phyloP scores from a whole-genome alignment of 805 yeast species.

The Saccharomycopsis sp. region DNA sequence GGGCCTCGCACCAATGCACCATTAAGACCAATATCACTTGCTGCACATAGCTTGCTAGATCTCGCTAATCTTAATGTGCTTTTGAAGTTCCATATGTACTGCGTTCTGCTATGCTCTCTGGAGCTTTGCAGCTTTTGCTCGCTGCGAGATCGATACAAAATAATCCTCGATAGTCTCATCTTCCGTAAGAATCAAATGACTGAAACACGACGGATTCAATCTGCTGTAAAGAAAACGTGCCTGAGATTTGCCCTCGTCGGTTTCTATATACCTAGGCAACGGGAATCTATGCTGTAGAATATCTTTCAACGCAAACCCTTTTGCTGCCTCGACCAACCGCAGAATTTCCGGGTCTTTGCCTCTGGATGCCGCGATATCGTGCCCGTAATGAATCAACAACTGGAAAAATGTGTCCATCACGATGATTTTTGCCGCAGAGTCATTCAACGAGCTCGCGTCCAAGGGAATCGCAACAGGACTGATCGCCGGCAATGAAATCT shows the following conservation, averaged over 20 bases:
- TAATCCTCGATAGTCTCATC: not conserved
- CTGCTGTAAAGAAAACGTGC: constrained; percentile 43
- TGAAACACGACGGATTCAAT: constrained; percentile 31
- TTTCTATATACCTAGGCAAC: constrained; percentile 41
- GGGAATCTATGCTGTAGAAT: constrained; percentile 24
- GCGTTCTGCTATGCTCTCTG: not conserved
- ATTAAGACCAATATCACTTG: too few relatives aligned
- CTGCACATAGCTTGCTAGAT: too few relatives aligned
- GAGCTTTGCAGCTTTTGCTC: not conserved
- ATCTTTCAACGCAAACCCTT: not conserved
- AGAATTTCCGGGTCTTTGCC: constrained; percentile 29
- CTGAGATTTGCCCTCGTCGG: constrained; percentile 45
- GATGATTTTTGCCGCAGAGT: constrained; percentile 18
- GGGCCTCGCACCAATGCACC: too few relatives aligned
- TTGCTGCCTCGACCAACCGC: not conserved
- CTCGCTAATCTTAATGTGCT: too few relatives aligned
- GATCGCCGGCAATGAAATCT: not conserved
- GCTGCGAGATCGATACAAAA: not conserved
- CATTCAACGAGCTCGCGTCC: constrained; percentile 20
- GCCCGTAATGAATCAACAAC: constrained; percentile 24
- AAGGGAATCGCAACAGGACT: constrained; percentile 4
- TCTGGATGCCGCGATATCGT: constrained; percentile 23
- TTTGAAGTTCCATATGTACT: too few relatives aligned
- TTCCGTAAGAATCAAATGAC: not conserved
- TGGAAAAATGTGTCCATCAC: constrained; percentile 27